These are phyloP conservation scores for Sabuloglossum arenarium DNA, from an alignment of 495 filamentous ascomycete species.

Conservation along the genomic window DNA sequence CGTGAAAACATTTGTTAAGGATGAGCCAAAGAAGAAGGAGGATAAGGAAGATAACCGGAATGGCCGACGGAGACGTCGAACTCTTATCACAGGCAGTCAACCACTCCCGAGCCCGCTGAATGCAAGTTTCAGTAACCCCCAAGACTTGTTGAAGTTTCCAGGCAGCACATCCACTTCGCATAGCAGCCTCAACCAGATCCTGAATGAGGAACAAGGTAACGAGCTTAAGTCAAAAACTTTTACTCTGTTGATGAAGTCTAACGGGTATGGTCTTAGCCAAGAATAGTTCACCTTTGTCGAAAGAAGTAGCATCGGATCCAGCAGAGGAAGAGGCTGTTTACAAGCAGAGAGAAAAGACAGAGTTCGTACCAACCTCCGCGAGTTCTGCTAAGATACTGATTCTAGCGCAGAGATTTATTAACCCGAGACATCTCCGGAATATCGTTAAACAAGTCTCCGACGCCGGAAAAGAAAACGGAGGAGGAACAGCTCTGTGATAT, in stretches of 20 bases:
- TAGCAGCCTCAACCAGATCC: constrained; percentile 63
- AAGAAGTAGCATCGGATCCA: neutral
- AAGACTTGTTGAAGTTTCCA: constrained; percentile 41
- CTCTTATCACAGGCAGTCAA: constrained; percentile 92
- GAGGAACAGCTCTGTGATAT: constrained; percentile 39
- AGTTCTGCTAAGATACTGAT: neutral
- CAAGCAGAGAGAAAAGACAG: constrained; percentile 79
- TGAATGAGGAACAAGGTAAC: constrained; percentile 51
- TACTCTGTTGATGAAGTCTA: neutral
- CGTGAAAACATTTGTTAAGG: constrained; percentile 86
- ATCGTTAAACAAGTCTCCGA: constrained; percentile 58
- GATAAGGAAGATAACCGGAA: constrained; percentile 85
- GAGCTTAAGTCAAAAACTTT: constrained; percentile 6
- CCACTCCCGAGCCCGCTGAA: constrained; percentile 90
- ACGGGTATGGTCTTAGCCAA: constrained; percentile 13
- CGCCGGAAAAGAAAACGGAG: constrained; percentile 23
- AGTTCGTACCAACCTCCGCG: constrained; percentile 34
- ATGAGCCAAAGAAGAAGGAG: constrained; percentile 39
- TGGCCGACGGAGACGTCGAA: constrained; percentile 76
- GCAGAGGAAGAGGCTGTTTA: constrained; percentile 46
- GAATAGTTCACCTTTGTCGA: constrained; percentile 20
- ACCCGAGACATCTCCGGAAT: constrained; percentile 88
- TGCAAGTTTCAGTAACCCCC: constrained; percentile 63
- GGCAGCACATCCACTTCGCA: constrained; percentile 53
- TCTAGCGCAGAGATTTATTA: constrained; percentile 49